Base-by-base conservation (phyloP, 768 basidiomycete genomes). In the Trametes coccinea region DNA sequence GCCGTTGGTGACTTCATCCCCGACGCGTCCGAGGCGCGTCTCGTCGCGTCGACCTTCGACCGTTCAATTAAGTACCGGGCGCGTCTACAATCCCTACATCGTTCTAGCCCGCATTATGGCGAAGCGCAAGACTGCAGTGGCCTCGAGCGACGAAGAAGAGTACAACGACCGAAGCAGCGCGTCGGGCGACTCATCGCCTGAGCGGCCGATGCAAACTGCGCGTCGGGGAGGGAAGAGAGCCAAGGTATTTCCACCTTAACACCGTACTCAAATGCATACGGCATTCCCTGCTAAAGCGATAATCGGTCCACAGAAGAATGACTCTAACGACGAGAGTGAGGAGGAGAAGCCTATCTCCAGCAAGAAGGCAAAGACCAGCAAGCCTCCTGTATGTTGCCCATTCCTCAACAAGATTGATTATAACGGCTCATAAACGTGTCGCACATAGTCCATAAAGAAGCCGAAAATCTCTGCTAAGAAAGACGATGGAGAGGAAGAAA, bases 81-180 rank as follows among this genome's bases (percentile, higher is more conserved):
- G 39, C 41, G 33, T 48, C 37, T 45, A 31, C 48, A 13, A 13
- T 27, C 13, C 10, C 37, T 22, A n/a, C 40, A 47, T 14, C 1
- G 33, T 40, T 14, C 29, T 6, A 54, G 22, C 17, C 22, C 5
- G 39, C 37, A 55, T 8, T 7, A 69, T 66, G 67, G 59, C n/a
- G 2, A 70, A 70, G 30, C 59, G 67, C 14, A 67, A 65, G 34
- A 14, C 43, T 5, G 39, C 27, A 5, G 53, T 56, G 40, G 47
- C 22, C 4, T 53, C 48, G 14, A 64, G 67, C 37, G 68, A 69
- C 6, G 68, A 69, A 1, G 62, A 63, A 3, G 61, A 64, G 8
- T 43, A 40, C 16, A 4, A 47, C 31, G 37, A 6, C 3, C 34
- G 30, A 22, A 29, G 9, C 22, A 4, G 34, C 33, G 47, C 46